Base-by-base conservation (phyloP, 176 grass and related monocot species). In the Zoysia pacifica region DNA sequence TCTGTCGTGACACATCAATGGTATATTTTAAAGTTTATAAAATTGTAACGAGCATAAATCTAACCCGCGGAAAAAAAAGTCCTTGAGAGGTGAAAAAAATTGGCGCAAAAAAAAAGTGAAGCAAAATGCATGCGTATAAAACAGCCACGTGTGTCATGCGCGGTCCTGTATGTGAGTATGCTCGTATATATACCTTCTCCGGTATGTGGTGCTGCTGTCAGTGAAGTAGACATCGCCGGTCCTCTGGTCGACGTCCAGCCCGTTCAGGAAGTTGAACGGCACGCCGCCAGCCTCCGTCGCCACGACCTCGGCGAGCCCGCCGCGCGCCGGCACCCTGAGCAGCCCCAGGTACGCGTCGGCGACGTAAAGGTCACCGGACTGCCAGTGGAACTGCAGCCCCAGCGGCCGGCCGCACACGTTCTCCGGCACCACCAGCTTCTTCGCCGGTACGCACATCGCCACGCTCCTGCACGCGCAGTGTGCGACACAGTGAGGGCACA, bases 171-270 rank as follows among this genome's bases (percentile, higher is more conserved):
- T 47, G 28, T 52, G 2, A 5, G 5, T 9, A 9, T 9, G 1
- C 19, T 13, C 42, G 35, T 3, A 1, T 9, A 15, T 15, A 2
- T 86, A 97, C 95, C 85, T 90, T 58, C 95, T 92, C n/a, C 63
- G 67, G 39, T 44, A 87, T 15, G 69, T 66, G 60, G 11, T 91
- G 89, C 95, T 97, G 73, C 95, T 98, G 36, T 98, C 92, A 2
- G 88, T 93, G 72, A 98, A 98, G 79, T 98, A 98, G n/a, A 98
- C 90, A 16, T 84, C 71, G 50, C 92, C 95, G 12, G 90, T 98
- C 7, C 76, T 70, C 82, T 94, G 92, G 64, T 98, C 90, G 40
- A 98, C 90, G 63, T 98, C 95, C 14, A 98, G 58, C 18, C 95
- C 92, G 62, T 98, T 98, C 19, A 91, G 85, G 69, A 98, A 94